Base-by-base conservation (phyloP, 2,329 filamentous ascomycete genomes). In the Exophiala phaeomuriformis region DNA sequence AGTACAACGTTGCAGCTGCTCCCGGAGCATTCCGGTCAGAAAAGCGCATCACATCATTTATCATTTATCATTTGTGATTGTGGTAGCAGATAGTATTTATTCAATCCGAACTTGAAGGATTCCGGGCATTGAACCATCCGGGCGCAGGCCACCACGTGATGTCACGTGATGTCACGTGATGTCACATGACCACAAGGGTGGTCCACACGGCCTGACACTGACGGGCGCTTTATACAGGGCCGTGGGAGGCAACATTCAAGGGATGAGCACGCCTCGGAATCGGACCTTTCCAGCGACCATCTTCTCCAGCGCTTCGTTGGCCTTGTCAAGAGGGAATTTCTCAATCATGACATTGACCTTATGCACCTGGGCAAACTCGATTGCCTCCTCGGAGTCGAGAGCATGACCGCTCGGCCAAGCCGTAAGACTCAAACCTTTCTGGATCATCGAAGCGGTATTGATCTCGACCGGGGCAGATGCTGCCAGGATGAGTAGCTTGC, bases 351-450 rank as follows among this genome's bases (percentile, higher is more conserved):
- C 79, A 33, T 78, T 70, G 51, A 80, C 70, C 5, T 67, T 68
- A 42, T 78, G 71, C 27, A 67, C 63, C 56, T 73, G 57, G 1
- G 76, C 73, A 62, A 80, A 77, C 3, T 66, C 67, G 53, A 80
- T 77, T 1, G 76, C 72, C 55, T 80, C 77, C 60, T 80, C 76
- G 5, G 66, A 68, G 58, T 81, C 78, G 9, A 74, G 65, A 1
- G 75, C 72, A 56, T 80, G 77, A 3, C 78, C 77, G 7, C 68
- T 70, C 0, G 77, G 77, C 78, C 78, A 81, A 7, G 72, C 74
- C 39, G 72, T 70, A 3, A 80, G 71, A 1, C 69, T 75, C 19
- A 73, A 55, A 2, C 73, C 78, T 31, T 75, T 71, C n/a, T 60
- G 8, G 47, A 80, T 69, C 70, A 79, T 64, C 2, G 57, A 43